These are phyloP conservation scores for Trichosporon sp. DNA, from an alignment of 1,284 basidiomycete species.

Conservation along the genomic window DNA sequence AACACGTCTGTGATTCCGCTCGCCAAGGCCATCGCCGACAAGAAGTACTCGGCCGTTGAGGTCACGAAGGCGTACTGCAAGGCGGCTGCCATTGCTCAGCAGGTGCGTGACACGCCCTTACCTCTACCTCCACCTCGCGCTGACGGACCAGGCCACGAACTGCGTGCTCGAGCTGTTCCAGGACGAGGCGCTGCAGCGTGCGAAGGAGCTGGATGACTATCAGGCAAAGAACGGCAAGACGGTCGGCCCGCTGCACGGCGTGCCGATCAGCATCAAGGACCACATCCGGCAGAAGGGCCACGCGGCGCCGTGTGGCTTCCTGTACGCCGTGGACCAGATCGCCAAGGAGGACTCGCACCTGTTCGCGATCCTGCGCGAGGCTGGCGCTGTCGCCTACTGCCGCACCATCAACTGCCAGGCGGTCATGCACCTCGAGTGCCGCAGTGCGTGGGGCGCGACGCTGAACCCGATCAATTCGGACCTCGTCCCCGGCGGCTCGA, in stretches of 20 bases:
- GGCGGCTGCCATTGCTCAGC: constrained; percentile 28
- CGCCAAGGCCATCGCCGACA: constrained; percentile 32
- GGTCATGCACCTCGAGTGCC: constrained; percentile 24
- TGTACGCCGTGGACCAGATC: constrained; percentile 11
- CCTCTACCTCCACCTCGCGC: constrained; percentile 28
- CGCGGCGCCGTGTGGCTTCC: constrained; percentile 18
- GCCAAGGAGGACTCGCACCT: constrained; percentile 20
- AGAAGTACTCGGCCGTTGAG: constrained; percentile 20
- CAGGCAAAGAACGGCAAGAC: constrained; percentile 53
- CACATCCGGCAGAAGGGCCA: constrained; percentile 47
- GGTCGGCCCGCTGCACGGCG: constrained; percentile 59
- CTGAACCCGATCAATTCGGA: constrained; percentile 43
- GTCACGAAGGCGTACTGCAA: constrained; percentile 31
- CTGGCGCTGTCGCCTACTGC: constrained; percentile 71
- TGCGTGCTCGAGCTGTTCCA: constrained; percentile 66
- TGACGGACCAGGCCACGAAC: constrained; percentile 51
- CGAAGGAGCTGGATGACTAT: constrained; percentile 58
- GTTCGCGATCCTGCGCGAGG: constrained; percentile 55
- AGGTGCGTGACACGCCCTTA: constrained; percentile 40
- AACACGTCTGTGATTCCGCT: constrained; percentile 42
- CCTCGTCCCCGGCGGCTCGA: constrained; percentile 58
- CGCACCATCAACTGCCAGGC: constrained; percentile 63
- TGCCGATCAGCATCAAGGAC: constrained; percentile 61
- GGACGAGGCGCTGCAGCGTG: constrained; percentile 58
- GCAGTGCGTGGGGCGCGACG: constrained; percentile 33